Evolutionary conservation across 1,284 basidiomycete genomes (phyloP).

Genomic region (Trichosporon inkin): DNA sequence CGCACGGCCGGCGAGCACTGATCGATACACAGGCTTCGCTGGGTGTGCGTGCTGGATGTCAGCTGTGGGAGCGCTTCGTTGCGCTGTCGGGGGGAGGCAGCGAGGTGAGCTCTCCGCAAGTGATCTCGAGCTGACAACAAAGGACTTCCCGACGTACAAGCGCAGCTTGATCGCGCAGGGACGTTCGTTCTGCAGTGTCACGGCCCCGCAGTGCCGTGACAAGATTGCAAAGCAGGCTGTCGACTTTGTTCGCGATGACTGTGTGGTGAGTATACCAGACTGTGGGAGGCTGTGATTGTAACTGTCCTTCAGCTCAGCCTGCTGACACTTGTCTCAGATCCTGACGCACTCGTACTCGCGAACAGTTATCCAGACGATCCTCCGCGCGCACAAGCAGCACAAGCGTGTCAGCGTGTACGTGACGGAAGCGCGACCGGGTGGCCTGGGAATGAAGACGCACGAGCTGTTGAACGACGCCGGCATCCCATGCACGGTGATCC

Average conservation of each 20-base stretch:
- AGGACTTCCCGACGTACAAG: constrained; percentile 48
- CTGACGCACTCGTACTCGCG: constrained; percentile 93
- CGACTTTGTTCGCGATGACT: constrained; percentile 90
- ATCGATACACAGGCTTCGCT: constrained; percentile 44
- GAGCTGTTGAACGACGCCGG: constrained; percentile 75
- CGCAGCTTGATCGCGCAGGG: constrained; percentile 45
- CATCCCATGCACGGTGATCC: constrained; percentile 88
- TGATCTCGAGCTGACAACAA: neutral
- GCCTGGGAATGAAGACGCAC: constrained; percentile 68
- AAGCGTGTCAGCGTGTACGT: constrained; percentile 97
- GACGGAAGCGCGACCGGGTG: constrained; percentile 56
- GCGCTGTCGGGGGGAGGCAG: constrained; percentile 33
- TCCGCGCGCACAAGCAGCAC: constrained; percentile 73
- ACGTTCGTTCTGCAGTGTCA: constrained; percentile 45
- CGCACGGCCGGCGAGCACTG: constrained; percentile 36
- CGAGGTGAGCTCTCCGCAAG: constrained; percentile 33
- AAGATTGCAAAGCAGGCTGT: constrained; percentile 87
- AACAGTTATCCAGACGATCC: constrained; percentile 88
- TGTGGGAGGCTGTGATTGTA: neutral
- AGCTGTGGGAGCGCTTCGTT: constrained; percentile 50
- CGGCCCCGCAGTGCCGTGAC: constrained; percentile 75
- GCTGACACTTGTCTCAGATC: constrained; percentile 59
- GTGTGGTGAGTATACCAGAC: constrained; percentile 61
- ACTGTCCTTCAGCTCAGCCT: neutral
- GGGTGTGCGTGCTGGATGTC: constrained; percentile 49